A percentile compares a stretch with the other conserved stretches of the same genome.
phyloP scores from a whole-genome alignment of 352 stramenopile species.

The Phytophthora syringae region DNA sequence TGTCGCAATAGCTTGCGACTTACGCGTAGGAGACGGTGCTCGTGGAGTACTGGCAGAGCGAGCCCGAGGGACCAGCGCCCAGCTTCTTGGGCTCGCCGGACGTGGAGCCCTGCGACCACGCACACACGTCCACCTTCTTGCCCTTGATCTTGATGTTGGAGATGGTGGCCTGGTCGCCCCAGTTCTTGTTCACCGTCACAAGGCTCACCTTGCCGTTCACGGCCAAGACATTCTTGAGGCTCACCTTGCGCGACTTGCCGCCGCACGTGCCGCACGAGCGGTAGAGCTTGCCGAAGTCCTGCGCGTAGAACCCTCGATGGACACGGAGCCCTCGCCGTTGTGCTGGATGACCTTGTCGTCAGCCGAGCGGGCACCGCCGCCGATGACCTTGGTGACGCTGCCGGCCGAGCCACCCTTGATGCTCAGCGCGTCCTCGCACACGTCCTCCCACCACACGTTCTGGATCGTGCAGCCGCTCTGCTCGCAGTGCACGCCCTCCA shows the following conservation, averaged over 20 bases:
- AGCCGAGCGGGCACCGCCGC: too few relatives aligned
- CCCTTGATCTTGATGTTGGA: constrained; percentile 33
- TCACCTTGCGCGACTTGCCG: constrained; percentile 19
- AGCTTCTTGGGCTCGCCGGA: constrained; percentile 19
- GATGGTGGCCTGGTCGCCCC: constrained; percentile 18
- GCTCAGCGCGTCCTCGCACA: neutral
- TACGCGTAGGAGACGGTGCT: constrained; percentile 22
- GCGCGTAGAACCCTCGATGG: constrained; percentile 26
- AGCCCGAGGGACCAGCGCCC: constrained; percentile 26
- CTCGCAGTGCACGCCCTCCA: too few relatives aligned
- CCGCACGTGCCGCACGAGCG: neutral
- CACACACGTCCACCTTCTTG: constrained; percentile 26
- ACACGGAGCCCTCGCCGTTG: constrained; percentile 18
- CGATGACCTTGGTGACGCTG: constrained; percentile 12
- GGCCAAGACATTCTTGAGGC: constrained; percentile 23
- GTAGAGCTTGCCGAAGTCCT: constrained; percentile 26
- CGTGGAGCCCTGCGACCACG: constrained; percentile 18
- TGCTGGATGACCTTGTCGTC: too few relatives aligned
- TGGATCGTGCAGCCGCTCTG: too few relatives aligned
- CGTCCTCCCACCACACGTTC: too few relatives aligned
- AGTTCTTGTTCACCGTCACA: constrained; percentile 27
- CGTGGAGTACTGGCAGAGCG: constrained; percentile 37
- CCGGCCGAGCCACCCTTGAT: too few relatives aligned
- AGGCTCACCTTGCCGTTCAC: constrained; percentile 26
- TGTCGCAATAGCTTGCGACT: neutral